A percentile compares a stretch with the other conserved stretches of the same genome.
phyloP scores from a whole-genome alignment of 495 filamentous ascomycete genomes.

The Cudoniella acicularis region DNA sequence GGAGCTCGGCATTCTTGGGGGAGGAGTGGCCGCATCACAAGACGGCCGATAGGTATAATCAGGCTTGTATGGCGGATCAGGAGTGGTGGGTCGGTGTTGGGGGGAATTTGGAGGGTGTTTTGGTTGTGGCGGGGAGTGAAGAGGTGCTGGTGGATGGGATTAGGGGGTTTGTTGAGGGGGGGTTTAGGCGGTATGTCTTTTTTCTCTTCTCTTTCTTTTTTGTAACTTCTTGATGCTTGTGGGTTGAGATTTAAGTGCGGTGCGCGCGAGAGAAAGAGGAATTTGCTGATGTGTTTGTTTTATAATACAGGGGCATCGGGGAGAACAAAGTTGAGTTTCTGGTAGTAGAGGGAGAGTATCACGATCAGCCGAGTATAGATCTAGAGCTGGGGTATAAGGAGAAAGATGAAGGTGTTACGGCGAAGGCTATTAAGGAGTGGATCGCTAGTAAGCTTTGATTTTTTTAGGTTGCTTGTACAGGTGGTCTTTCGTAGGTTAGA shows the following conservation, averaged over 20 bases:
- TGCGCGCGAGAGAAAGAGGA: no score
- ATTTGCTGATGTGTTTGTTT: no score
- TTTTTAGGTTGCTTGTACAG: no score
- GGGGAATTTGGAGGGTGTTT: constrained; percentile 42
- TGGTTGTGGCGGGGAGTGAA: constrained; percentile 50
- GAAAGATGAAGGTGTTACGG: constrained; percentile 17
- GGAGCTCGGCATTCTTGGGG: constrained; percentile 44
- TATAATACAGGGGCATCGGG: constrained; percentile 23
- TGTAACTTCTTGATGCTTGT: no score
- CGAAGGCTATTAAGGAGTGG: constrained; percentile 23
- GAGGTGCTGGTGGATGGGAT: constrained; percentile 59
- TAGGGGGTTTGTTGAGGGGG: constrained; percentile 42
- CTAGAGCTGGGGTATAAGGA: constrained; percentile 32
- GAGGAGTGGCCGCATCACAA: constrained; percentile 23
- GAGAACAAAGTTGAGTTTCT: constrained; percentile 23
- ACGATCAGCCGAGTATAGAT: constrained; percentile 39
- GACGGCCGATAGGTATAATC: constrained; percentile 50
- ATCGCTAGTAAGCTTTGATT: constrained; percentile 18
- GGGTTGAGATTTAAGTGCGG: not conserved
- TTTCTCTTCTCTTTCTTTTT: no score
- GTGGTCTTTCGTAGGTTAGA: no score
- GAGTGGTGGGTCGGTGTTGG: constrained; percentile 52
- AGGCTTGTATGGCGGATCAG: constrained; percentile 44
- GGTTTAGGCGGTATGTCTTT: no score
- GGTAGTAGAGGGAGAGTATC: constrained; percentile 29